Base-by-base conservation (phyloP, 352 stramenopile genomes). In the Phytophthora sp. region DNA sequence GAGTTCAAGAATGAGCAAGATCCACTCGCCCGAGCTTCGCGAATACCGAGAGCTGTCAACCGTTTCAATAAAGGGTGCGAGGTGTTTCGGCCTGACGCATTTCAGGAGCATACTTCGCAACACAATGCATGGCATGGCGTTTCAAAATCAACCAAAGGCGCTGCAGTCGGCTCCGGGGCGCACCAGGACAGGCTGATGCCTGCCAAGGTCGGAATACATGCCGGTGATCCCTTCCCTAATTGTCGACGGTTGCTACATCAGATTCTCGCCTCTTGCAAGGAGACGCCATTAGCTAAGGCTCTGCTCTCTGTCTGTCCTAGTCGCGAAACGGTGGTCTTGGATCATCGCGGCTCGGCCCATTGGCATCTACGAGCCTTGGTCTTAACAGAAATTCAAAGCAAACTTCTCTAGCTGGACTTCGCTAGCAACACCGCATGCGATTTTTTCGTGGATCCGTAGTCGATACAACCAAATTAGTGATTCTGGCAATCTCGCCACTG, bases 1-100 rank as follows among this genome's bases (percentile, higher is more conserved):
- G 24, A 63, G 28, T 57, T 68, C 17, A 46, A 63, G 34, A 68
- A n/a, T 68, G 60, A 46, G 20, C 27, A 48, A 44, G 28, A 4
- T 18, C 4, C 21, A 38, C 51, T n/a, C 1, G 4, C 62, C 49
- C 43, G 31, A 10, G 37, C 3, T 30, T n/a, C 24, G 31, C 15
- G 28, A 52, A 54, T 54, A 60, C 11, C 54, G 42, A 56, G 32
- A 62, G 18, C n/a, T 62, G 27, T n/a, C 26, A 54, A 41, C 54
- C 30, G 61, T 69, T 69, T 65, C 31, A 11, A 32, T 4, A 15
- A 54, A 32, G 31, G n/a, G 17, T 41, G 26, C 27, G 28, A 68
- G 53, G 54, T 59, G 45, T 64, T 64, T 64, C 38, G 11, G 21
- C n/a, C 44, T 58, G 37, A 53, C 27, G 20, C 43, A 62, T 6